phyloP scores from a whole-genome alignment of 495 filamentous ascomycete genomes.

The Hypoxylon perforatum region DNA sequence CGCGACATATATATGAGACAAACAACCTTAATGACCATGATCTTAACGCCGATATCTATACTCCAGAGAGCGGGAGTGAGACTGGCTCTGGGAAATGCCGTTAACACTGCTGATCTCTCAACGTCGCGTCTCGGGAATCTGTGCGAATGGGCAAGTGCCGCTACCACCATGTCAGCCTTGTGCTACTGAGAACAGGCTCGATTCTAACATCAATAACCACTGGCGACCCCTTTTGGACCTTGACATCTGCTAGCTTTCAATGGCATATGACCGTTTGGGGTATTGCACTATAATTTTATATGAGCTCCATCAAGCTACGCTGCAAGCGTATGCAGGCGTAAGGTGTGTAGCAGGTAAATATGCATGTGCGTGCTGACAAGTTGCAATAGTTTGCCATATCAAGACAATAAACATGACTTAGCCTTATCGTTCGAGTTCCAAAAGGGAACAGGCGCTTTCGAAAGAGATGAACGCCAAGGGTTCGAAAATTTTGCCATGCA shows the following conservation, averaged over 20 bases:
- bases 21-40: conserved; percentile 18
- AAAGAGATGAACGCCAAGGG: conserved; percentile 41
- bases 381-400: conserved; percentile 42
- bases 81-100: conserved; percentile 41
- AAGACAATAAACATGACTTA: conserved; percentile 39
- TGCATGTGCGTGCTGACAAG: conserved; percentile 39
- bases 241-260: neutral
- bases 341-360: neutral
- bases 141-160: conserved; percentile 30
- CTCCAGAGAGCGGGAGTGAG: conserved; percentile 28
- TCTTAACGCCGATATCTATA: conserved; percentile 34
- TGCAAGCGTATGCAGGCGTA: conserved; percentile 32
- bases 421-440: conserved; percentile 34
- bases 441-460: conserved; percentile 34
- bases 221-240: conserved; percentile 7
- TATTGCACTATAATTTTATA: conserved; percentile 20
- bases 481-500: conserved; percentile 25
- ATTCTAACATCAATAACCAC: conserved; percentile 17
- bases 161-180: conserved; percentile 10
- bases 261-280: neutral
- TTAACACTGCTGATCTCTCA: conserved; percentile 41
- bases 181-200: neutral
- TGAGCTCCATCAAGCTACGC: conserved; percentile 26
- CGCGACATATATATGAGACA: conserved; percentile 34
- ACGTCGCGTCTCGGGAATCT: conserved; percentile 40